phyloP scores from a whole-genome alignment of 2,329 filamentous ascomycete genomes.

The Eutypella sp. region DNA sequence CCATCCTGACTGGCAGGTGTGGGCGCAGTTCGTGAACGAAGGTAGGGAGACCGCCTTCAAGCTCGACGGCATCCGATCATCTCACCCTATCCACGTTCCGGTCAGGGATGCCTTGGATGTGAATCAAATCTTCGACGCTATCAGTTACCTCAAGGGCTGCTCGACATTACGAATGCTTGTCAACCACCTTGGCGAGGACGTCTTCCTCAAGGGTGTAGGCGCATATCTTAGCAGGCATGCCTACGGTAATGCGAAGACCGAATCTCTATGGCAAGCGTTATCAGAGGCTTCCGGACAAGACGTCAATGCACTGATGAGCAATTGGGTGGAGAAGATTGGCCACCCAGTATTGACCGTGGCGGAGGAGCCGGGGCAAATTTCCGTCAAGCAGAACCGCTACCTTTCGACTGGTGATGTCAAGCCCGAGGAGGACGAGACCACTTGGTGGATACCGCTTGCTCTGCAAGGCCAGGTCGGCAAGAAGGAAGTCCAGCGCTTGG shows the following conservation, averaged over 20 bases:
- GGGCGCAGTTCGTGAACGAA: constrained; percentile 96
- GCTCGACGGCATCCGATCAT: constrained; percentile 84
- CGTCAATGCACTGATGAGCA: constrained; percentile 81
- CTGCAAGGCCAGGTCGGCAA: constrained; percentile 70
- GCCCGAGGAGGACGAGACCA: constrained; percentile 83
- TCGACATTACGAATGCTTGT: constrained; percentile 96
- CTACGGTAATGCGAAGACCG: constrained; percentile 86
- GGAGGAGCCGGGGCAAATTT: constrained; percentile 78
- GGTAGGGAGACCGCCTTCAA: constrained; percentile 87
- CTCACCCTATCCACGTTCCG: constrained; percentile 93
- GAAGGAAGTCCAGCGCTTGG: constrained; percentile 56
- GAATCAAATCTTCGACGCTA: constrained; percentile 96
- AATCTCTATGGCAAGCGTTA: constrained; percentile 84
- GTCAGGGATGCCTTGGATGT: constrained; percentile 92
- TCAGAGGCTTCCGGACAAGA: constrained; percentile 84
- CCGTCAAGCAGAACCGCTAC: constrained; percentile 82
- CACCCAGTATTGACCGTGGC: constrained; percentile 85
- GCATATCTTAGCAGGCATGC: constrained; percentile 84
- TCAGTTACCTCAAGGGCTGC: constrained; percentile 94
- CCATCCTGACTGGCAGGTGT: constrained; percentile 95
- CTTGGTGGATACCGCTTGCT: constrained; percentile 92
- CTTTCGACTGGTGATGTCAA: constrained; percentile 87
- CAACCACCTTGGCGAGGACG: constrained; percentile 79
- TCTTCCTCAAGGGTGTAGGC: constrained; percentile 84
- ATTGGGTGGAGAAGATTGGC: constrained; percentile 94